A percentile compares a stretch with the other conserved stretches of the same genome.
phyloP scores from a whole-genome alignment of 768 basidiomycete species.

The Serpula lacrymans region DNA sequence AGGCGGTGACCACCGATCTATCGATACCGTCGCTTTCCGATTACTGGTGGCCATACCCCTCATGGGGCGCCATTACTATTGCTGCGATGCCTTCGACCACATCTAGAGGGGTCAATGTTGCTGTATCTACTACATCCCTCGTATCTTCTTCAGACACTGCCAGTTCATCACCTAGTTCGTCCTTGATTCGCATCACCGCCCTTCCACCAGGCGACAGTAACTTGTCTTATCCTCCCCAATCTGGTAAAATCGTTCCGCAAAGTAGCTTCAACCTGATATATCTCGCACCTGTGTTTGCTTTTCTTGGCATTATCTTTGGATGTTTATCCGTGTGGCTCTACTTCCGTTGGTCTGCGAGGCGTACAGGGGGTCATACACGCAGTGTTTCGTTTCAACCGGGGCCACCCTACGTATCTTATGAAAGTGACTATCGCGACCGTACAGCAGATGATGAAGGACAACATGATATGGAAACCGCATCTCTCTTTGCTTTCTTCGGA shows the following conservation, averaged over 20 bases:
- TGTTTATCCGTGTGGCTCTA: conserved; percentile 10
- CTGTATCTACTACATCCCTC: conserved; percentile 3
- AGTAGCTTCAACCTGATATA: conserved; percentile 21
- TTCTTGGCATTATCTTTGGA: conserved; percentile 23
- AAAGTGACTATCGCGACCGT: conserved; percentile 12
- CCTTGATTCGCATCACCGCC: conserved; percentile 32
- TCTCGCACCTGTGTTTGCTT: conserved; percentile 23
- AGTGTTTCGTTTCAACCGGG: conserved; percentile 17
- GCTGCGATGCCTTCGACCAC: conserved; percentile 7
- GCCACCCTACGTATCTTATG: conserved; percentile 20
- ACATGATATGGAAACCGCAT: conserved; percentile 23
- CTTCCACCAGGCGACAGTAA: conserved; percentile 22
- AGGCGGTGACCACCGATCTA: too few species aligned
- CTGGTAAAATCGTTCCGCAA: conserved; percentile 17
- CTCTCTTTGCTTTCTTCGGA: conserved; percentile 13
- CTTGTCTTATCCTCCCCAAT: conserved; percentile 7
- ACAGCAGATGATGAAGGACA: conserved; percentile 9
- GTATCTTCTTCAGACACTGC: conserved; percentile 9
- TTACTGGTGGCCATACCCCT: conserved; percentile 39
- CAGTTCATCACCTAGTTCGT: conserved; percentile 4
- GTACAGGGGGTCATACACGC: too few species aligned
- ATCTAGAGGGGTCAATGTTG: conserved; percentile 1
- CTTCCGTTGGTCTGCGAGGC: conserved; percentile 14
- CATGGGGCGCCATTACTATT: conserved; percentile 19
- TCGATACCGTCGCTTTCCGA: conserved; percentile 29